phyloP scores from a whole-genome alignment of 352 stramenopile genomes.

The Globisporangium parvum region DNA sequence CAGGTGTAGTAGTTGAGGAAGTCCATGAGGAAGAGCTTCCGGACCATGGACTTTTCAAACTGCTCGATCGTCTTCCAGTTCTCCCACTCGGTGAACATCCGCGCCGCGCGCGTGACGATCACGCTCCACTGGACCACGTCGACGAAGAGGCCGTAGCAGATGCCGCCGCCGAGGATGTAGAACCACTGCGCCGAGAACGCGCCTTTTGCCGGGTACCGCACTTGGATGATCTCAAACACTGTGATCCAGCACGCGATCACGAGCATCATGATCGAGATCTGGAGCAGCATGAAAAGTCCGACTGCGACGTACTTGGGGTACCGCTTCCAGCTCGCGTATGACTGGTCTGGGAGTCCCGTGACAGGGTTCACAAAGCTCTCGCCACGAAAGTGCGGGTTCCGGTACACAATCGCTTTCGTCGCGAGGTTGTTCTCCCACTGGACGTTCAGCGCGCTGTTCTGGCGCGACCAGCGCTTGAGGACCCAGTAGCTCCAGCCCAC shows the following conservation, averaged over 20 bases:
- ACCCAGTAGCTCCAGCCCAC: slow-evolving; percentile 81
- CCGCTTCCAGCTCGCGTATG: slow-evolving; percentile 70
- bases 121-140: slow-evolving; percentile 81
- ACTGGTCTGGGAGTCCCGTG: slow-evolving; percentile 49
- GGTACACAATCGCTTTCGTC: slow-evolving; percentile 63
- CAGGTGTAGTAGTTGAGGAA: slow-evolving; percentile 89
- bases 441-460: slow-evolving; percentile 70
- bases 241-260: slow-evolving; percentile 83
- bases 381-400: slow-evolving; percentile 64
- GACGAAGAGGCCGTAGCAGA: slow-evolving; percentile 77
- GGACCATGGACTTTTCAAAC: slow-evolving; percentile 72
- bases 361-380: slow-evolving; percentile 55
- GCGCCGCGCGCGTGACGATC: slow-evolving; percentile 63
- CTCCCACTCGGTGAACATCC: slow-evolving; percentile 76
- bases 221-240: slow-evolving; percentile 68
- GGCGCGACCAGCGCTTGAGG: slow-evolving; percentile 70
- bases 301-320: slow-evolving; percentile 67
- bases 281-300: slow-evolving; percentile 64
- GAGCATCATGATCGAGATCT: slow-evolving; percentile 84
- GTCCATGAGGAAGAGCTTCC: slow-evolving; percentile 81
- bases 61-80: slow-evolving; percentile 84
- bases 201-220: slow-evolving; percentile 54
- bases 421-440: slow-evolving; percentile 67
- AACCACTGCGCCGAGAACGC: slow-evolving; percentile 79
- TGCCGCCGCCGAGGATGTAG: slow-evolving; percentile 67